phyloP scores from a whole-genome alignment of 2,329 filamentous ascomycete genomes.

The Pseudopithomyces maydicus region DNA sequence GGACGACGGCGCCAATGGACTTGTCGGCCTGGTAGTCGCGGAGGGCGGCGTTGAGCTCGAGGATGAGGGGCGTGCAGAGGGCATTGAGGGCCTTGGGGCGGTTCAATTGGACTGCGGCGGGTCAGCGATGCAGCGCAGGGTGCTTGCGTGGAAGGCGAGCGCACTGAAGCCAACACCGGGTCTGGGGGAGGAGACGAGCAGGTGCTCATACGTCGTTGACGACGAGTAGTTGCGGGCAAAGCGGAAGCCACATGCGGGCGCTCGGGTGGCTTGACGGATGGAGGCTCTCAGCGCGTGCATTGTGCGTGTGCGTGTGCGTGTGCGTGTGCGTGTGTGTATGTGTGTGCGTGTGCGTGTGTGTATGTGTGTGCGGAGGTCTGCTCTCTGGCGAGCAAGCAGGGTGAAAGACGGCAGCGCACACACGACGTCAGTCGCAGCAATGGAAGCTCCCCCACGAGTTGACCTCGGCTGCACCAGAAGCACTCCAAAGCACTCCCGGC shows the following conservation, averaged over 20 bases:
- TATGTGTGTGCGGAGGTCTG: not conserved
- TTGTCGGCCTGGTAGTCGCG: conserved; percentile 39
- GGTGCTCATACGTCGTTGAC: conserved; percentile 70
- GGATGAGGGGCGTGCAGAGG: conserved; percentile 86
- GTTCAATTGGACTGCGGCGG: conserved; percentile 78
- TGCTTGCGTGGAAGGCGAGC: not conserved
- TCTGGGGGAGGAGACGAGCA: conserved; percentile 80
- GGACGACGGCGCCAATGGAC: conserved; percentile 54
- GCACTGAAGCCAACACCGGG: conserved; percentile 89
- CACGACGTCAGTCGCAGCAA: too few relatives aligned
- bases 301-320: conserved; percentile 14
- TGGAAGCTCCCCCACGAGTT: too few relatives aligned
- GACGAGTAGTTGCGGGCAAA: conserved; percentile 58
- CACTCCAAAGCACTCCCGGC: conserved; percentile 18
- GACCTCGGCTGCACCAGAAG: conserved; percentile 35
- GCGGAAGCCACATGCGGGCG: conserved; percentile 61
- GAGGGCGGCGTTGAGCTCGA: conserved; percentile 66
- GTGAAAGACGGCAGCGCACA: too few relatives aligned
- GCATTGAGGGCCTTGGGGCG: conserved; percentile 96
- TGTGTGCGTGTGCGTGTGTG: not conserved
- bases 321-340: too few relatives aligned
- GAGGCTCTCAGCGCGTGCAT: conserved; percentile 62
- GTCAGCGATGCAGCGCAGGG: conserved; percentile 12
- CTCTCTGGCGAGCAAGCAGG: conserved; percentile 19
- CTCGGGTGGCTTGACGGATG: conserved; percentile 65